Evolutionary conservation across 805 yeast genomes (phyloP), one percentile per base, ranked within the genome.

Genomic region (Pichia pseudocactophila): DNA sequence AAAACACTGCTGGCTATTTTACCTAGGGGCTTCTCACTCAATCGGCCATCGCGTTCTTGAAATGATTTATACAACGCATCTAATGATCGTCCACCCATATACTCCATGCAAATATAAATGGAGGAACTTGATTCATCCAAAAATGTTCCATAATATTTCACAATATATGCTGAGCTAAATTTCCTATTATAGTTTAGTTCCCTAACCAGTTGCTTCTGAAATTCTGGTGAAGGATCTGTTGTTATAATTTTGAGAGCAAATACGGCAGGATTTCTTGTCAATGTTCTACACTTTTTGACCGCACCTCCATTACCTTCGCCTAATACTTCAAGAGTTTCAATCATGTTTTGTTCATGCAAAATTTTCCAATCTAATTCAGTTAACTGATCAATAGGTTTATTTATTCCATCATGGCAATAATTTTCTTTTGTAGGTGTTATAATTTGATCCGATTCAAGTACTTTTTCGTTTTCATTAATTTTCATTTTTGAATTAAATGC

Each of bases 261-360:
- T 4, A 88, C 69, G 27, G 75, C 74, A 15, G 53, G 50, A 19
- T 67, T 58, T 8, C 83, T 81, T 34, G 71, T 55, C 43, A 65
- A 67, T 40, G 90, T 66, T 44, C 66, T 66, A 61, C 97, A 90
- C 57, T 86, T 80, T 17, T 81, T 72, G 10, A 90, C 98, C 10
- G 85, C 73, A 0, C 97, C 98, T 13, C 96, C 95, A 30, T 86
- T 81, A 15, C 98, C 98, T 65, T 92, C 97, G 16, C 98, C 98
- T 18, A 90, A 61, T 25, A 76, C 71, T 17, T 78, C 79, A 31
- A 89, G 49, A 42, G 85, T 87, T 7, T 74, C 66, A 30, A 92
- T 84, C 36, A 77, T 73, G 39, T 76, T 74, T 25, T 67, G 60
- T 41, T 74, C 69, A 12, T 82, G 78, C 2, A 80, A 65, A 3